Evolutionary conservation across 805 yeast genomes (phyloP).

Genomic region (Candida glaebosa): DNA sequence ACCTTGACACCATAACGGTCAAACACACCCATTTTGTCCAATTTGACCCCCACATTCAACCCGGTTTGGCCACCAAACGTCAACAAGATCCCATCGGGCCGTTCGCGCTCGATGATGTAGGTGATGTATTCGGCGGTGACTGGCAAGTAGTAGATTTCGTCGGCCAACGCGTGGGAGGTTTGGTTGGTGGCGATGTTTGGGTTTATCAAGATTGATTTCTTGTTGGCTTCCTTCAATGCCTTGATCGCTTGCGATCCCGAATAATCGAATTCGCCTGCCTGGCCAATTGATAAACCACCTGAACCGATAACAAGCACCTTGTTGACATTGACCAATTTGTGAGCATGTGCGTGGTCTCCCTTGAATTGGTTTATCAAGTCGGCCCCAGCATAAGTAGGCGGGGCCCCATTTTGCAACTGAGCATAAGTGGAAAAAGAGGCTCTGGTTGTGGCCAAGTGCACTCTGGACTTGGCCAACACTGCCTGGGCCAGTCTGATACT

Average conservation of each 20-base stretch:
- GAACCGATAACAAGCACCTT: constrained; percentile 93
- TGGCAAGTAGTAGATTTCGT: constrained; percentile 91
- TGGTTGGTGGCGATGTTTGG: constrained; percentile 97
- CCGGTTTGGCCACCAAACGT: constrained; percentile 99
- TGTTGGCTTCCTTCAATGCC: constrained; percentile 88
- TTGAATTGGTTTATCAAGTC: constrained; percentile 53
- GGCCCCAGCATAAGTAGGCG: constrained; percentile 52
- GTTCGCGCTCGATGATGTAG: constrained; percentile 91
- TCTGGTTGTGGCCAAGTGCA: too few species aligned
- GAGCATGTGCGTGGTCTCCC: constrained; percentile 49
- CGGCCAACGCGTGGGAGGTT: constrained; percentile 92
- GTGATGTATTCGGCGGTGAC: constrained; percentile 96
- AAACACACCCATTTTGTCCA: constrained; percentile 92
- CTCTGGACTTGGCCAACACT: too few species aligned
- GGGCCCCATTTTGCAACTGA: background rate
- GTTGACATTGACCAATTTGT: constrained; percentile 72
- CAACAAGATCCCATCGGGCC: constrained; percentile 91
- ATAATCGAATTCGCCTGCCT: constrained; percentile 98
- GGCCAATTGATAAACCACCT: constrained; percentile 96
- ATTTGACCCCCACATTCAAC: constrained; percentile 90
- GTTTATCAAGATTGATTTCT: constrained; percentile 79
- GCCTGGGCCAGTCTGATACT: constrained; percentile 2
- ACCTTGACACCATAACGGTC: constrained; percentile 90
- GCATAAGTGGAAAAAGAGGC: constrained; percentile 6
- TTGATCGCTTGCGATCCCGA: constrained; percentile 97